These are phyloP conservation scores for Neocucurbitaria cava DNA, from an alignment of 2,329 filamentous ascomycete genomes.

Conservation along the genomic window DNA sequence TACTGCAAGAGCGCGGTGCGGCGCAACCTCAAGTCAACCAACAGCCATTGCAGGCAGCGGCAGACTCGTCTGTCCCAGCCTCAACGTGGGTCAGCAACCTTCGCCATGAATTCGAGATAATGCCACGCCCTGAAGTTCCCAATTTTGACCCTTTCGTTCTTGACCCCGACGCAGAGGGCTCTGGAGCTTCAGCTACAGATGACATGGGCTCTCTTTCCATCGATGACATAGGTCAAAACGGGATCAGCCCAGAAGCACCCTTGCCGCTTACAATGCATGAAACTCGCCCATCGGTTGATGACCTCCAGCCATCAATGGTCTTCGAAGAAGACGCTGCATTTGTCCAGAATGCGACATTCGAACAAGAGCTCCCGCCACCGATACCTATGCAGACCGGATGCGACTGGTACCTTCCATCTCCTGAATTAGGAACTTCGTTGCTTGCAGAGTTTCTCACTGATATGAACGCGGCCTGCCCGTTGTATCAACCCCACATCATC, in stretches of 20 bases:
- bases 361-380: conserved; percentile 5
- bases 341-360: conserved; percentile 17
- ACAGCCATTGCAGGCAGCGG: conserved; percentile 22
- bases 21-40: conserved; percentile 25
- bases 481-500: conserved; percentile 29
- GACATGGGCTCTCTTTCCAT: background rate
- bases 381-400: conserved; percentile 6
- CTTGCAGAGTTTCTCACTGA: conserved; percentile 34
- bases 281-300: conserved; percentile 10
- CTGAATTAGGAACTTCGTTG: conserved; percentile 30
- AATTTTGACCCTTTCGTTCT: conserved; percentile 18
- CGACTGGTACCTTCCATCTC: conserved; percentile 29
- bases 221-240: background rate
- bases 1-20: conserved; percentile 29
- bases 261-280: background rate
- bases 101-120: conserved; percentile 24
- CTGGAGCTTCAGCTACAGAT: background rate
- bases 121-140: conserved; percentile 13
- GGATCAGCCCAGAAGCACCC: background rate
- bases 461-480: conserved; percentile 31
- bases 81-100: conserved; percentile 27
- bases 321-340: conserved; percentile 25
- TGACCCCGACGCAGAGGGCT: conserved; percentile 2
- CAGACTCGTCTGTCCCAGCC: conserved; percentile 18
- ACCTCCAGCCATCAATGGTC: conserved; percentile 12